phyloP scores from a whole-genome alignment of 495 filamentous ascomycete species.

The Penicillium parvum region DNA sequence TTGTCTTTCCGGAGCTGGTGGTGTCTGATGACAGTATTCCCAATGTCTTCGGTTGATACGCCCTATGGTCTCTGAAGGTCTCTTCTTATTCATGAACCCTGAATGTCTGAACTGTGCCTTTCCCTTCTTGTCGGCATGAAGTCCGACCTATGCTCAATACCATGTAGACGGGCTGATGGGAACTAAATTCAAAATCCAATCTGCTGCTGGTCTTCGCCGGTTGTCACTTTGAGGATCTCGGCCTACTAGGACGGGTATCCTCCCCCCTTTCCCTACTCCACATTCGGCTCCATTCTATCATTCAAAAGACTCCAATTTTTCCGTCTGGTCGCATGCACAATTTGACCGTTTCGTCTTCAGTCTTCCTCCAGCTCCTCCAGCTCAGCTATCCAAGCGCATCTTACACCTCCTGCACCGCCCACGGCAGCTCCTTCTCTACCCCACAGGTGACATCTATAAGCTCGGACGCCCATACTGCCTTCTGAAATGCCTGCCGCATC shows the following conservation, averaged over 20 bases:
- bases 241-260: slow-evolving; percentile 11
- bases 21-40: too few relatives aligned
- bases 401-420: slow-evolving; percentile 1
- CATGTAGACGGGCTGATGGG: slow-evolving; percentile 7
- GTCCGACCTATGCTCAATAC: slow-evolving; percentile 12
- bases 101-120: not conserved
- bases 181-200: slow-evolving; percentile 2
- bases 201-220: slow-evolving; percentile 3
- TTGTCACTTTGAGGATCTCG: slow-evolving; percentile 17
- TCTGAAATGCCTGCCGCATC: slow-evolving; percentile 25
- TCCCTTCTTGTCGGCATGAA: slow-evolving; percentile 7
- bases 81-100: not conserved
- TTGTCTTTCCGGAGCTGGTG: too few relatives aligned
- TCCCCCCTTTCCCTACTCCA: slow-evolving; percentile 18
- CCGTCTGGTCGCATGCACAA: slow-evolving; percentile 19
- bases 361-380: slow-evolving; percentile 1
- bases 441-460: too few relatives aligned
- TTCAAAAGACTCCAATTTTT: slow-evolving; percentile 17
- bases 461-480: too few relatives aligned
- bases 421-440: slow-evolving; percentile 1
- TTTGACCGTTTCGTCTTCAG: slow-evolving; percentile 6
- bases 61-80: not conserved
- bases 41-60: not conserved
- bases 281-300: slow-evolving; percentile 23
- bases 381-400: slow-evolving; percentile 9